A percentile compares a stretch with the other conserved stretches of the same genome.
Conservation (phyloP, 495 filamentous ascomycete genomes). For the Thozetella sp. region DNA sequence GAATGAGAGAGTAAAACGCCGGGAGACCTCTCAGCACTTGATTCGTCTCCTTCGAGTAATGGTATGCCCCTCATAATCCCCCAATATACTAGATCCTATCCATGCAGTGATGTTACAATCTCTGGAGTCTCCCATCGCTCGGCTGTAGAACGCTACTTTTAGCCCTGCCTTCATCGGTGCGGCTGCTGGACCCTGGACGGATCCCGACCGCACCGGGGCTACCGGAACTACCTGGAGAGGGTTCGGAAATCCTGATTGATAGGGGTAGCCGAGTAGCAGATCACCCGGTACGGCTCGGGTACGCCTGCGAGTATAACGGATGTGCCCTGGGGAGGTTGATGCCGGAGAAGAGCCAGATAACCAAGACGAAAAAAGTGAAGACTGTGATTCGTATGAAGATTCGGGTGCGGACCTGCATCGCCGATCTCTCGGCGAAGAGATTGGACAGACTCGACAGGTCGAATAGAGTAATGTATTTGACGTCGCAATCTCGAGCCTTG, state of each 20-base stretch:
- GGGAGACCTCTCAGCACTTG: constrained; percentile 56
- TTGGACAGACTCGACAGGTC: constrained; percentile 26
- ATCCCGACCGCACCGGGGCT: too few species aligned
- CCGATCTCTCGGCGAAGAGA: constrained; percentile 13
- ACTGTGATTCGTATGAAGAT: constrained; percentile 22
- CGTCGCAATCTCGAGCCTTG: constrained; percentile 58
- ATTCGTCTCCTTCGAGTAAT: constrained; percentile 31
- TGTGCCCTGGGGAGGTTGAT: constrained; percentile 7
- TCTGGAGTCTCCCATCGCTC: background rate
- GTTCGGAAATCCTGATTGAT: background rate
- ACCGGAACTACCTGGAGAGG: background rate
- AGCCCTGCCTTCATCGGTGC: background rate
- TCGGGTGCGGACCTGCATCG: constrained; percentile 12
- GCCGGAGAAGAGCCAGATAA: constrained; percentile 27
- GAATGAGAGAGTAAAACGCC: constrained; percentile 29
- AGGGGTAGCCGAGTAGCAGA: background rate
- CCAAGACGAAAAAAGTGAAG: constrained; percentile 21
- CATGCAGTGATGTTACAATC: background rate
- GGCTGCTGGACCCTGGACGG: too few species aligned
- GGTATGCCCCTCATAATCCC: background rate
- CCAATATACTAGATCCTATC: background rate
- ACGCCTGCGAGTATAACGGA: background rate
- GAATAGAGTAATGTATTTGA: constrained; percentile 49
- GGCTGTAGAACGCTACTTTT: background rate
- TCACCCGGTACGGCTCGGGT: background rate